Conservation (phyloP, 2,329 filamentous ascomycete species). For the Xylaria sp. region DNA sequence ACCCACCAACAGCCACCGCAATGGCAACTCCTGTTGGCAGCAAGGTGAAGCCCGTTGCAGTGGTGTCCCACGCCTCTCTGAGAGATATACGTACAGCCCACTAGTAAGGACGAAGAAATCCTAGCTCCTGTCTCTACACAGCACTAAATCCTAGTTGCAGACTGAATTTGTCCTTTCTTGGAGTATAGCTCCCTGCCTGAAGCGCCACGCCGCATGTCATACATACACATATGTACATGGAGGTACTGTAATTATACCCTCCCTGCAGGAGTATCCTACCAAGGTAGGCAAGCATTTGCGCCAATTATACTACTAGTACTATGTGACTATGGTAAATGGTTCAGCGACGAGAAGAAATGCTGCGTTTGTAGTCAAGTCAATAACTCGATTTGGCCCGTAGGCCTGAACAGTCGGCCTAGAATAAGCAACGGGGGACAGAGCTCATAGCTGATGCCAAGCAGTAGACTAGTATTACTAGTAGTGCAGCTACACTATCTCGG, state of each 20-base stretch:
- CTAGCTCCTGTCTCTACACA: conserved; percentile 6
- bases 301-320: neutral
- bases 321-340: neutral
- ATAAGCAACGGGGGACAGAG: conserved; percentile 1
- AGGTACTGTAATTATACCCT: conserved; percentile 3
- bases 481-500: neutral
- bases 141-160: conserved; percentile 26
- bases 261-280: neutral
- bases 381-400: neutral
- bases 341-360: neutral
- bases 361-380: neutral
- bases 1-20: conserved; percentile 12
- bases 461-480: neutral
- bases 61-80: neutral
- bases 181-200: neutral
- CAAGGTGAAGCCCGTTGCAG: neutral
- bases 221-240: conserved; percentile 1
- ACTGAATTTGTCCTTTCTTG: neutral
- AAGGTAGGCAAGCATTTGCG: conserved; percentile 12
- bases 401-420: neutral
- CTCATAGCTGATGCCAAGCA: conserved; percentile 23
- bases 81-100: neutral
- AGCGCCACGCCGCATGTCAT: neutral
- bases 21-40: conserved; percentile 8
- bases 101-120: neutral